Evolutionary conservation across 768 basidiomycete species (phyloP).

Genomic region (Saitozyma podzolica): DNA sequence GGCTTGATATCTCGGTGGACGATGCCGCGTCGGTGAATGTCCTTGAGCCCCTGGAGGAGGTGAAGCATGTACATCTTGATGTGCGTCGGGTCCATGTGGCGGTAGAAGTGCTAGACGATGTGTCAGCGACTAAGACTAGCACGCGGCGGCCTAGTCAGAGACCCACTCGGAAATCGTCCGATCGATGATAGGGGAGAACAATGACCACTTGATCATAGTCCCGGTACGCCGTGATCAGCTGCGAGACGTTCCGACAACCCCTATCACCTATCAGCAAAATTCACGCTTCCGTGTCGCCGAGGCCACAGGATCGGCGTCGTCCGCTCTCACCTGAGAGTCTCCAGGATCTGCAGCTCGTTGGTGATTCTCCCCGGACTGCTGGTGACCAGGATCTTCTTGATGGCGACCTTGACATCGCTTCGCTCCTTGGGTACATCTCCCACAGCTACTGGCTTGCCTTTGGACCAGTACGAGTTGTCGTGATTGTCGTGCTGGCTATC

Average conservation of each 20-base stretch:
- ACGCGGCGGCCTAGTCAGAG: neutral
- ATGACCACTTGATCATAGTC: conserved; percentile 88
- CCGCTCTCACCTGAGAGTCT: conserved; percentile 58
- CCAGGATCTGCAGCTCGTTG: conserved; percentile 89
- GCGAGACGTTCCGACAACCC: conserved; percentile 82
- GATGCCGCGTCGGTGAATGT: conserved; percentile 80
- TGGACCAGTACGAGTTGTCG: conserved; percentile 62
- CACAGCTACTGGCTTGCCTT: neutral
- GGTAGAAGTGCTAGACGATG: conserved; percentile 68
- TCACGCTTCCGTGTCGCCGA: neutral
- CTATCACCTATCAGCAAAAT: conserved; percentile 55
- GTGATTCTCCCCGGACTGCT: conserved; percentile 87
- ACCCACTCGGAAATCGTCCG: conserved; percentile 89
- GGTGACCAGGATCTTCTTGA: conserved; percentile 96
- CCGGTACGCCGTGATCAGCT: conserved; percentile 92
- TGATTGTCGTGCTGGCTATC: conserved; percentile 67
- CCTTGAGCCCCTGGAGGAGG: conserved; percentile 83
- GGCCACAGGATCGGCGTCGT: neutral
- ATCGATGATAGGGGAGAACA: conserved; percentile 87
- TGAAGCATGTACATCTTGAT: conserved; percentile 86
- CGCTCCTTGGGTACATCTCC: neutral
- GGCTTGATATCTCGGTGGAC: conserved; percentile 98
- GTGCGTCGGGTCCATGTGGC: conserved; percentile 67
- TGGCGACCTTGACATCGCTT: conserved; percentile 68
- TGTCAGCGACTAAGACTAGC: conserved; percentile 4